These are phyloP conservation scores for Serendipita sp. DNA, from an alignment of 768 basidiomycete species.

Conservation along the genomic window DNA sequence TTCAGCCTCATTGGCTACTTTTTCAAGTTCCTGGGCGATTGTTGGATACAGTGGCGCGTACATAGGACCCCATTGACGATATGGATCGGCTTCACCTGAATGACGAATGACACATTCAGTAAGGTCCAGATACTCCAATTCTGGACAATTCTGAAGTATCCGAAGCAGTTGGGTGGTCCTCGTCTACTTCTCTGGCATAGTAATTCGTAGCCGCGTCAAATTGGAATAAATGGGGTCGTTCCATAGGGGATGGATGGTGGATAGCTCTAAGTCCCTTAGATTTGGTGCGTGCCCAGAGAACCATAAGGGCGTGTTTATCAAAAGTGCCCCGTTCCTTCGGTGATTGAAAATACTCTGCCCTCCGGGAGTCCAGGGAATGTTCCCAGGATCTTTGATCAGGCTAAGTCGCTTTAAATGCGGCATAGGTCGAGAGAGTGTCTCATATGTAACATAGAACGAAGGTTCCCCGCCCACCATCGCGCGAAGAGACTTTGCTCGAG, in stretches of 20 bases:
- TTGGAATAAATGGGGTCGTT: neutral
- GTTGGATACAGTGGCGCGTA: too few species aligned
- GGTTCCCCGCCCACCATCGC: neutral
- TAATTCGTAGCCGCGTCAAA: neutral
- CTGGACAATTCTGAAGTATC: neutral
- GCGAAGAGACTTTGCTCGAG: neutral
- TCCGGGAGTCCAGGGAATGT: neutral
- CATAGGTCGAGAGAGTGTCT: neutral
- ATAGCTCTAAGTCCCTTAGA: neutral
- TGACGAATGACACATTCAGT: neutral
- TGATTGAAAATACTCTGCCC: neutral
- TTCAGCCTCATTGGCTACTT: too few species aligned
- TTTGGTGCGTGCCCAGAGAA: neutral
- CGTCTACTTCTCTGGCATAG: neutral
- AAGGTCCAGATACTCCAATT: neutral
- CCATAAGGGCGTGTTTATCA: neutral
- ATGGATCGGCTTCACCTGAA: neutral
- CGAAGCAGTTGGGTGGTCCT: neutral
- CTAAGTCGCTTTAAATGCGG: neutral
- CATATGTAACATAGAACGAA: neutral
- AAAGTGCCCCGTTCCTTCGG: neutral
- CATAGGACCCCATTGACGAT: too few species aligned
- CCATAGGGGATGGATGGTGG: neutral
- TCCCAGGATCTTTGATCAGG: neutral
- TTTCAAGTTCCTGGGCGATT: too few species aligned